Percentiles rank a stretch among this genome's conserved stretches.
phyloP scores from a whole-genome alignment of 495 filamentous ascomycete species.

The Aspergillus ellipticus region DNA sequence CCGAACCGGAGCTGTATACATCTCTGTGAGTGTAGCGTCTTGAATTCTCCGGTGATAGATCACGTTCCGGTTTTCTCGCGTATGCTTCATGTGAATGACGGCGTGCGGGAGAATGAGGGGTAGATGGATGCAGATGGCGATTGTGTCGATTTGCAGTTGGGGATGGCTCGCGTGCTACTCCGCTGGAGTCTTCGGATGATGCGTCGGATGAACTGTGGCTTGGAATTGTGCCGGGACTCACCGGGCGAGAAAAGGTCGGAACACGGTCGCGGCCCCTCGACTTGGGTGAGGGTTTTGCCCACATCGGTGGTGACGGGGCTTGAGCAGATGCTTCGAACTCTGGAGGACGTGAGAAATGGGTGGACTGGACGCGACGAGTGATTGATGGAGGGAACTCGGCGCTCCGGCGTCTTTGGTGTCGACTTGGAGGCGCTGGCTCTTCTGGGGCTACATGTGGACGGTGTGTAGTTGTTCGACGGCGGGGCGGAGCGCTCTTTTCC shows the following conservation, averaged over 20 bases:
- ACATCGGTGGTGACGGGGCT: conserved; percentile 32
- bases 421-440: conserved; percentile 16
- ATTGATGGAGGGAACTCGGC: conserved; percentile 23
- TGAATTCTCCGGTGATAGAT: conserved; percentile 27
- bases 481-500: conserved; percentile 22
- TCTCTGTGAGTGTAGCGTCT: conserved; percentile 16
- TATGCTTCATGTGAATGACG: conserved; percentile 46
- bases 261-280: conserved; percentile 24
- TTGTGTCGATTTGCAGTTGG: conserved; percentile 12
- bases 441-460: conserved; percentile 18
- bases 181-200: conserved; percentile 26
- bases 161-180: conserved; percentile 13
- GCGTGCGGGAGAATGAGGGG: conserved; percentile 25
- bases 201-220: conserved; percentile 22
- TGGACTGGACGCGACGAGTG: conserved; percentile 22
- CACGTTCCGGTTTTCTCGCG: conserved; percentile 29
- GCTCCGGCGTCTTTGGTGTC: conserved; percentile 23
- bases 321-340: conserved; percentile 25
- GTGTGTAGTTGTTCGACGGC: conserved; percentile 16
- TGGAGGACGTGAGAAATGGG: conserved; percentile 13
- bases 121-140: conserved; percentile 30
- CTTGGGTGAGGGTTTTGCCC: conserved; percentile 15
- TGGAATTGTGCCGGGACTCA: conserved; percentile 22
- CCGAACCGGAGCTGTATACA: conserved; percentile 16
- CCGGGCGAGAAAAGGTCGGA: conserved; percentile 16